These are phyloP conservation scores for Penicillium occitanis DNA, from an alignment of 2,329 filamentous ascomycete genomes.

Conservation along the genomic window DNA sequence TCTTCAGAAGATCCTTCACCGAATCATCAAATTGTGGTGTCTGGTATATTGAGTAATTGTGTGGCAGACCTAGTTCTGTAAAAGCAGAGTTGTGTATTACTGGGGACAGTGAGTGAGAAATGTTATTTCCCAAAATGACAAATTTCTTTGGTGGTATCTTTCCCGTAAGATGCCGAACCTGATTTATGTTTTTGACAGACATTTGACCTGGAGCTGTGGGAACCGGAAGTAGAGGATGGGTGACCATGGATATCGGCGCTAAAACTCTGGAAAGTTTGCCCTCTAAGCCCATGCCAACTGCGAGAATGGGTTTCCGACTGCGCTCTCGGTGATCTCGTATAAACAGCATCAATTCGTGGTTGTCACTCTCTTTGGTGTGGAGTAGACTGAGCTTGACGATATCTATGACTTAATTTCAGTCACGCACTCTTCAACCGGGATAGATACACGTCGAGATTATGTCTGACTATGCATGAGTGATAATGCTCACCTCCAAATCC, in stretches of 20 bases:
- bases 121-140: slow-evolving; percentile 24
- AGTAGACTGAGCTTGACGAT: slow-evolving; percentile 10
- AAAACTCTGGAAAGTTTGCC: slow-evolving; percentile 8
- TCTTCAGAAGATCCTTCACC: slow-evolving; percentile 56
- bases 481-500: slow-evolving; percentile 4
- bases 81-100: slow-evolving; percentile 28
- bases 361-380: not conserved
- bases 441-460: not conserved
- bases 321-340: slow-evolving; percentile 3
- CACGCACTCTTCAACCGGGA: not conserved
- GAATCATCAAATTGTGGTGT: slow-evolving; percentile 20
- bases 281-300: slow-evolving; percentile 4
- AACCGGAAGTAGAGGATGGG: slow-evolving; percentile 5
- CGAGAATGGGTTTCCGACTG: slow-evolving; percentile 8
- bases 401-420: not conserved
- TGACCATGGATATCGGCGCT: slow-evolving; percentile 8
- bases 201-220: slow-evolving; percentile 8
- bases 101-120: slow-evolving; percentile 25
- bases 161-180: slow-evolving; percentile 2
- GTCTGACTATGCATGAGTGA: not conserved
- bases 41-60: slow-evolving; percentile 22
- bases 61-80: slow-evolving; percentile 18
- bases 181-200: not conserved
- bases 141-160: not conserved
- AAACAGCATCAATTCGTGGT: slow-evolving; percentile 3